Conservation (phyloP, 768 basidiomycete genomes). For the Saitozyma sp. region DNA sequence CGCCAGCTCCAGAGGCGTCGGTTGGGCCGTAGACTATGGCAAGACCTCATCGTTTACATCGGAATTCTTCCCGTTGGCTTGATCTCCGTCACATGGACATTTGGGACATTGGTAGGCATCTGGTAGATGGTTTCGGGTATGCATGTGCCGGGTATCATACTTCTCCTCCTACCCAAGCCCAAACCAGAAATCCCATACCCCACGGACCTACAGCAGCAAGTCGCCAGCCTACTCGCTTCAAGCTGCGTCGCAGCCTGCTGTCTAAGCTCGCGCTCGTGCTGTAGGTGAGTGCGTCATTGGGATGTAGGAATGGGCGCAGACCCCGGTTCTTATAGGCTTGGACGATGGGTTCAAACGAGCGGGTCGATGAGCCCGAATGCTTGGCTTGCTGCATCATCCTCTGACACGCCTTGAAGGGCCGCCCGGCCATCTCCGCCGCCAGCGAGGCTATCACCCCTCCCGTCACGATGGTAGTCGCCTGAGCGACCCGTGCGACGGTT, state of each 20-base stretch:
- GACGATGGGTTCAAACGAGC: conserved; percentile 13
- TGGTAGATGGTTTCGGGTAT: conserved; percentile 57
- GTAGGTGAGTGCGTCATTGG: neutral
- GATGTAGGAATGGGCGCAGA: conserved; percentile 37
- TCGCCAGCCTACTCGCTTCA: conserved; percentile 42
- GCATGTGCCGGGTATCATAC: conserved; percentile 16
- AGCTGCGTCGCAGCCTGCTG: conserved; percentile 4
- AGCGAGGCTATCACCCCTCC: conserved; percentile 46
- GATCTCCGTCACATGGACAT: conserved; percentile 62
- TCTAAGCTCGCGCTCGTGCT: too few species aligned
- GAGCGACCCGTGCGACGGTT: conserved; percentile 45
- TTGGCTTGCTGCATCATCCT: conserved; percentile 21
- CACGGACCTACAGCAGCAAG: conserved; percentile 49
- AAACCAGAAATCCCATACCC: conserved; percentile 48
- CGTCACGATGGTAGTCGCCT: conserved; percentile 45
- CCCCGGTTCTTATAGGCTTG: conserved; percentile 30
- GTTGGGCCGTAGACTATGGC: conserved; percentile 68
- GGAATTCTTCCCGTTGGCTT: conserved; percentile 65
- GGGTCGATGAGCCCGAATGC: conserved; percentile 3
- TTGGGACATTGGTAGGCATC: conserved; percentile 58
- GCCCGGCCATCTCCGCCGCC: conserved; percentile 36
- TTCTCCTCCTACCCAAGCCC: conserved; percentile 51
- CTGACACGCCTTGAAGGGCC: conserved; percentile 46
- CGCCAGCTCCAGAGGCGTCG: conserved; percentile 73
- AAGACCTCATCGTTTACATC: conserved; percentile 83